These are phyloP conservation scores for Jasminum sambac DNA, from an alignment of 257 asterid species.

Conservation along the genomic window DNA sequence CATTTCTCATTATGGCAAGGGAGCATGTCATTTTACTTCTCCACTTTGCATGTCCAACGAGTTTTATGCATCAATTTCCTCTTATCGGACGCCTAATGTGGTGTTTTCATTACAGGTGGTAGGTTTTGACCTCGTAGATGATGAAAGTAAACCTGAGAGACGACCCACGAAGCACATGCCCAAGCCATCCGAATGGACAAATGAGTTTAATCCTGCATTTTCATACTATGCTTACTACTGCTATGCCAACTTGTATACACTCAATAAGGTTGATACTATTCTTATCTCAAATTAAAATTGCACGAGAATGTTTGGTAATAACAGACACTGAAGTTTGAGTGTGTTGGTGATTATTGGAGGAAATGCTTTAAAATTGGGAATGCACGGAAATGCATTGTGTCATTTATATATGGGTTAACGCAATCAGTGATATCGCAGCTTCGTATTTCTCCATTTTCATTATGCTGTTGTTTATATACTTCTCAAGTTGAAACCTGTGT, in stretches of 20 bases:
- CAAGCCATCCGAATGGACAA: constrained; percentile 88
- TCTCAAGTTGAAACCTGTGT: constrained; percentile 1
- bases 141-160: constrained; percentile 98
- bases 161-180: constrained; percentile 99
- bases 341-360: constrained; percentile 19
- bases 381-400: constrained; percentile 6
- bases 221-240: constrained; percentile 95
- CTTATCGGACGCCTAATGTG: constrained; percentile 16
- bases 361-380: constrained; percentile 16
- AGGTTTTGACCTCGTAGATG: constrained; percentile 95
- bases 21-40: constrained; percentile 14
- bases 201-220: constrained; percentile 87
- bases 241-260: constrained; percentile 87
- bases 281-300: constrained; percentile 17
- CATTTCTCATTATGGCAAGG: constrained; percentile 6
- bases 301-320: constrained; percentile 12
- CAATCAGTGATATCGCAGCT: constrained; percentile 17
- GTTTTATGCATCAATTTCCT: not conserved
- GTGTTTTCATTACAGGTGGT: constrained; percentile 63
- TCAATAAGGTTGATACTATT: constrained; percentile 65
- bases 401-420: constrained; percentile 17
- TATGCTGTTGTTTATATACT: not conserved
- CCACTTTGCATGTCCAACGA: constrained; percentile 13
- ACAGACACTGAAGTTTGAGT: constrained; percentile 10
- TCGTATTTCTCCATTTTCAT: not conserved